These are phyloP conservation scores for Rhodocollybia butyracea DNA, from an alignment of 768 basidiomycete species.

Conservation along the genomic window DNA sequence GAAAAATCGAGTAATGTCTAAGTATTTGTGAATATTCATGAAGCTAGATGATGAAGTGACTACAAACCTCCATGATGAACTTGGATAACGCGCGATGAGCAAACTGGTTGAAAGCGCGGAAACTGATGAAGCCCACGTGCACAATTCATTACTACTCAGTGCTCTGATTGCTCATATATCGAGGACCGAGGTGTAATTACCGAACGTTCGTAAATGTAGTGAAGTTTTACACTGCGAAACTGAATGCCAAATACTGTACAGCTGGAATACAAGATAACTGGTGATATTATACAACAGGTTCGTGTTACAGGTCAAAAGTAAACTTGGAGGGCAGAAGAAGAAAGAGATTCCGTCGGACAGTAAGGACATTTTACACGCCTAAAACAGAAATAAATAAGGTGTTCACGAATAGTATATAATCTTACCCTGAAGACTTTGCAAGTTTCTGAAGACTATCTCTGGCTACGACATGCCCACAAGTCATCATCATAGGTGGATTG, in stretches of 20 bases:
- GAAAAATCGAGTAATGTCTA: constrained; percentile 92
- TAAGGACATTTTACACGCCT: constrained; percentile 97
- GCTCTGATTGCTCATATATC: too few species aligned
- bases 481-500: constrained; percentile 98
- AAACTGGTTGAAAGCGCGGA: constrained; percentile 5
- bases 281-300: too few species aligned
- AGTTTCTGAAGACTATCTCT: constrained; percentile 89
- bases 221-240: too few species aligned
- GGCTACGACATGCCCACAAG: constrained; percentile 92
- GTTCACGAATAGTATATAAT: constrained; percentile 5
- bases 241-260: too few species aligned
- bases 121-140: not conserved
- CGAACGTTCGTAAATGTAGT: too few species aligned
- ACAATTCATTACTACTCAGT: too few species aligned
- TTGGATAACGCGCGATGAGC: constrained; percentile 8
- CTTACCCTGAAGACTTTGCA: constrained; percentile 75
- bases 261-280: too few species aligned
- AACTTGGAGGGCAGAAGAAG: constrained; percentile 55
- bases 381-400: constrained; percentile 9
- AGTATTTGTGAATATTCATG: constrained; percentile 19
- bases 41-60: constrained; percentile 8
- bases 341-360: constrained; percentile 78
- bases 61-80: constrained; percentile 46
- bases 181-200: too few species aligned
- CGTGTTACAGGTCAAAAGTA: constrained; percentile 58